Base-by-base conservation (phyloP, 768 basidiomycete genomes). In the Trametes cinnabarina region DNA sequence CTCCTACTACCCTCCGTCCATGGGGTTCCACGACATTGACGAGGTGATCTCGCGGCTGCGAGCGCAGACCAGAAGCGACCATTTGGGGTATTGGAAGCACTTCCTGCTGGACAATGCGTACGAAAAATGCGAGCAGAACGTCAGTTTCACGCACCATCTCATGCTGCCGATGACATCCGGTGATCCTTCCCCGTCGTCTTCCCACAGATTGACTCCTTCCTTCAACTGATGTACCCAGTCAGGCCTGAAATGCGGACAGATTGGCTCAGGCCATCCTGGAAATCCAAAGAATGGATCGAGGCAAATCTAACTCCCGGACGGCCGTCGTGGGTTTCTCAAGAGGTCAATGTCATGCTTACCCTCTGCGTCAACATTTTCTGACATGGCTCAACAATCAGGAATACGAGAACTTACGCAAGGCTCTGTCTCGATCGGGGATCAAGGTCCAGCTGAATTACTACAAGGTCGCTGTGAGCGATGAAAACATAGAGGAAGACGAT, bases 1-100 rank as follows among this genome's bases (percentile, higher is more conserved):
- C 25, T 53, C 72, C 20, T 79, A 76, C 60, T 20, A 52, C 4
- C 64, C 71, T 0, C 30, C 30, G 6, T 6, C 7, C 30, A 32
- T 32, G 30, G 30, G 30, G 6, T 12, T 32, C 7, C 30, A 12
- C 30, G 30, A 32, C 30, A 32, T 32, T 12, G 30, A 32, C 30
- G 30, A 6, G 30, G 12, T 12, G 30, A 32, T 32, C 1, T 7
- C 12, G 30, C 1, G 12, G 12, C 30, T 32, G 30, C 30, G 30
- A 32, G 30, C 6, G 30, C 30, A 32, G 30, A 32, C 30, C 12
- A 12, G 30, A 32, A 32, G 7, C 30, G 30, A 32, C 30, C 30
- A 32, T 32, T 7, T 32, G 7, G 30, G 30, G 12, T 32, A 32
- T 12, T 32, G 14, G 40, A 20, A 20, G 40, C 7, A 17, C 12